Evolutionary conservation across 2,329 filamentous ascomycete species (phyloP).

Genomic region (Albophoma yamanashiensis): DNA sequence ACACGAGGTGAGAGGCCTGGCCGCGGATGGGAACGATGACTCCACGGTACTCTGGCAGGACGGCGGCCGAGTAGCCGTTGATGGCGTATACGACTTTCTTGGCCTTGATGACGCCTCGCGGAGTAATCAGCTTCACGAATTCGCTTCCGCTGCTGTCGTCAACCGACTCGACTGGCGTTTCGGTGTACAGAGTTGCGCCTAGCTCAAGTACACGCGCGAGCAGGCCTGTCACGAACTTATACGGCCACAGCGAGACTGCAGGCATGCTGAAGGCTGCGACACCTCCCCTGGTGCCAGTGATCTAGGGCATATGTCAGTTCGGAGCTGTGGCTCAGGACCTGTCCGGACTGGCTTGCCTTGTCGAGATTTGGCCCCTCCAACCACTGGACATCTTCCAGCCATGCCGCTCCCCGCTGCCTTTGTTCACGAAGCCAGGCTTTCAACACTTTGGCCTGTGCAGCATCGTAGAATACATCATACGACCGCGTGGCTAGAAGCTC

Average conservation of each 20-base stretch:
- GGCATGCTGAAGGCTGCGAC: neutral
- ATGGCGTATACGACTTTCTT: neutral
- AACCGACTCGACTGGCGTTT: neutral
- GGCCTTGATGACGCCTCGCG: neutral
- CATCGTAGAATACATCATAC: neutral
- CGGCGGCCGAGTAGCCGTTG: neutral
- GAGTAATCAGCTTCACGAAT: neutral
- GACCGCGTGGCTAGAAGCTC: neutral
- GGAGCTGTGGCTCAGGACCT: neutral
- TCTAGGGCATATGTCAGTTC: neutral
- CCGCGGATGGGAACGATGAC: neutral
- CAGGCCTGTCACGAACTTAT: neutral
- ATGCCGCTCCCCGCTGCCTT: neutral
- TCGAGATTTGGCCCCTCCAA: neutral
- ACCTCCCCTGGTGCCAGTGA: neutral
- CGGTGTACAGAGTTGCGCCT: neutral
- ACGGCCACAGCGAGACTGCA: neutral
- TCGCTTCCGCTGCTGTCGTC: neutral
- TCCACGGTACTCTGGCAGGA: neutral
- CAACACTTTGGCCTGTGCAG: neutral
- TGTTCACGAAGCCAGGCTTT: neutral
- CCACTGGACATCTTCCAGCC: neutral
- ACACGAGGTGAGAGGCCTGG: neutral
- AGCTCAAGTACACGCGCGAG: neutral
- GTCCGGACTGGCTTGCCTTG: neutral